Conservation (phyloP, 225 moss, liverwort and hornwort species). For the Takakia lepidozioides region DNA sequence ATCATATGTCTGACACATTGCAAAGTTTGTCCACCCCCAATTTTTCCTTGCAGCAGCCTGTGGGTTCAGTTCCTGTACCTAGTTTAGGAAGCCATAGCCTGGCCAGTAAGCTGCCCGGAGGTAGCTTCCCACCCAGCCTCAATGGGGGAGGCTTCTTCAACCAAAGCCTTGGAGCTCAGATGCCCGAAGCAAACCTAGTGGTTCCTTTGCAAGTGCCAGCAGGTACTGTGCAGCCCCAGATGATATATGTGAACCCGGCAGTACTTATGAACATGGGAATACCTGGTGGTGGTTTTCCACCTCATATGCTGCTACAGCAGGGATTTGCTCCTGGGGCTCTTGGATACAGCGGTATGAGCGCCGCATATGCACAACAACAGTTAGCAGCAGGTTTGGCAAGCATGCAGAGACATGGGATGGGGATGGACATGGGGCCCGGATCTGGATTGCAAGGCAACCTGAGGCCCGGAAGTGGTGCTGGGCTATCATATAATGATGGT, state of each 20-base stretch:
- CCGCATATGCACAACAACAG: slow-evolving; percentile 68
- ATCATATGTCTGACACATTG: slow-evolving; percentile 37
- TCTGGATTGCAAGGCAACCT: slow-evolving; percentile 34
- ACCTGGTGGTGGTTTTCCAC: slow-evolving; percentile 38
- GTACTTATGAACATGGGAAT: slow-evolving; percentile 30
- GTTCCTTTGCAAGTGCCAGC: slow-evolving; percentile 23
- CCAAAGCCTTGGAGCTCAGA: slow-evolving; percentile 30
- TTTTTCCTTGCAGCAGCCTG: not conserved
- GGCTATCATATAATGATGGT: slow-evolving; percentile 38
- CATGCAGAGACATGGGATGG: slow-evolving; percentile 58
- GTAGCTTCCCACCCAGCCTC: slow-evolving; percentile 4
- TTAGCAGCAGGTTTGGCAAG: slow-evolving; percentile 51
- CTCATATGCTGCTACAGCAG: slow-evolving; percentile 43
- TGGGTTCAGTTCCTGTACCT: not conserved
- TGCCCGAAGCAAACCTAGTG: slow-evolving; percentile 3
- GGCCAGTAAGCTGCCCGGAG: too few species aligned
- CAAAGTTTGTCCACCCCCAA: slow-evolving; percentile 32
- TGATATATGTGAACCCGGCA: slow-evolving; percentile 50
- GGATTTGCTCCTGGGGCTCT: slow-evolving; percentile 43
- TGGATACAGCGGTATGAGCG: slow-evolving; percentile 39
- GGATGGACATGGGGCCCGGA: slow-evolving; percentile 35
- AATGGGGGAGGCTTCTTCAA: slow-evolving; percentile 18
- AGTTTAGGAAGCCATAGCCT: slow-evolving; percentile 1
- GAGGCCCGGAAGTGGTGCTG: slow-evolving; percentile 25
- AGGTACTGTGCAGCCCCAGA: slow-evolving; percentile 35